These are phyloP conservation scores for Fistulinella prunicolor DNA, from an alignment of 768 basidiomycete genomes.

Conservation along the genomic window DNA sequence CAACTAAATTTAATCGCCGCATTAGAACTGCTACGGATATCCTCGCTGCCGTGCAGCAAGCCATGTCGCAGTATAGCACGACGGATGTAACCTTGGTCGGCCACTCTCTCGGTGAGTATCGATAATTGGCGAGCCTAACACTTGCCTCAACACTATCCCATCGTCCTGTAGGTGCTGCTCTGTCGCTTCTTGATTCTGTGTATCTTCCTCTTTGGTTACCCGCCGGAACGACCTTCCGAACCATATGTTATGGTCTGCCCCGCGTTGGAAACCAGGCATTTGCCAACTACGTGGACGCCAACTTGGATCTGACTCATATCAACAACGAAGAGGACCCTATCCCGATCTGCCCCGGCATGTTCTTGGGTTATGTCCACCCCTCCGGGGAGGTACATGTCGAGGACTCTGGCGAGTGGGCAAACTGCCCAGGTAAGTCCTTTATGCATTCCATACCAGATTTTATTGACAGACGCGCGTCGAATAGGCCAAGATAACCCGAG, in stretches of 20 bases:
- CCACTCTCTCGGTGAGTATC: conserved; percentile 38
- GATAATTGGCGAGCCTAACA: not conserved
- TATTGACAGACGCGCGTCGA: not conserved
- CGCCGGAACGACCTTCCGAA: conserved; percentile 29
- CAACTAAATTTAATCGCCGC: not conserved
- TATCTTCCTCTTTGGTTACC: conserved; percentile 41
- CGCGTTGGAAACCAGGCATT: conserved; percentile 57
- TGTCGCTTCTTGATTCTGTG: conserved; percentile 38
- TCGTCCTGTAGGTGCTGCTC: conserved; percentile 31
- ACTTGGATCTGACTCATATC: conserved; percentile 47
- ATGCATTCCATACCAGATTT: not conserved
- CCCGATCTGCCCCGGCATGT: conserved; percentile 34
- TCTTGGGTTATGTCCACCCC: conserved; percentile 41
- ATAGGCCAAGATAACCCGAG: conserved; percentile 59
- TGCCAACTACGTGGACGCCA: conserved; percentile 51
- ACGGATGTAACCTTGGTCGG: conserved; percentile 44
- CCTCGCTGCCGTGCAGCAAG: conserved; percentile 43
- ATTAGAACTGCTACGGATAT: conserved; percentile 39
- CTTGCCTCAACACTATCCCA: not conserved
- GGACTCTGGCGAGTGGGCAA: conserved; percentile 47
- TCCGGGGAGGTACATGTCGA: conserved; percentile 44
- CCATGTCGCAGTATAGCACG: conserved; percentile 35
- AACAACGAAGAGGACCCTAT: conserved; percentile 48
- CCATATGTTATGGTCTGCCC: conserved; percentile 36
- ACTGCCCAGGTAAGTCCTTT: conserved; percentile 45